phyloP scores from a whole-genome alignment of 2,329 filamentous ascomycete species.

The Alternaria longipes region DNA sequence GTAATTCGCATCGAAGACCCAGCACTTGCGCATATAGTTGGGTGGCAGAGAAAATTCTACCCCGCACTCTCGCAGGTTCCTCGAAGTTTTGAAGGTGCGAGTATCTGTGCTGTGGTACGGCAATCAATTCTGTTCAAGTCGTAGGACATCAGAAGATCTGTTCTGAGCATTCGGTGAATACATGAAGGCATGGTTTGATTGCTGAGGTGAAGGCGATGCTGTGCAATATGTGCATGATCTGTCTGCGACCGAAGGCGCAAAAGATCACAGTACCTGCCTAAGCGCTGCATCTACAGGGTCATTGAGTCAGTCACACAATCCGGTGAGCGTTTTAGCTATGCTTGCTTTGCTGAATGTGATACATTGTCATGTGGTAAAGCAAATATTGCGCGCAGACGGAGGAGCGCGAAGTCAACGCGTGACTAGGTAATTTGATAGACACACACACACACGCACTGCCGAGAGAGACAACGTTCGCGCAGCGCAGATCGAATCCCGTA shows the following conservation, averaged over 20 bases:
- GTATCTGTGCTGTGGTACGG: not conserved
- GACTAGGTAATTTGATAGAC: not conserved
- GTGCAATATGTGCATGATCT: slow-evolving; percentile 8
- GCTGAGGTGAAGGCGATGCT: slow-evolving; percentile 16
- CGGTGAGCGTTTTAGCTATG: not conserved
- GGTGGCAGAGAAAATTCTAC: slow-evolving; percentile 3
- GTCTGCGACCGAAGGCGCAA: not conserved
- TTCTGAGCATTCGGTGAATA: not conserved
- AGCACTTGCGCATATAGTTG: slow-evolving; percentile 9
- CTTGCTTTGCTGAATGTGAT: not conserved
- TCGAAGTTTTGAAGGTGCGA: slow-evolving; percentile 5
- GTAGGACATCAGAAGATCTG: not conserved
- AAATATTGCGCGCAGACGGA: slow-evolving; percentile 15
- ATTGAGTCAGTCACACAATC: not conserved
- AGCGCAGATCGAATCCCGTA: slow-evolving; percentile 1
- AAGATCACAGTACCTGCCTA: not conserved
- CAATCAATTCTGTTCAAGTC: not conserved
- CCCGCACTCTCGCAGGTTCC: slow-evolving; percentile 7
- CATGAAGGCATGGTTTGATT: slow-evolving; percentile 7
- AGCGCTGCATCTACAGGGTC: not conserved
- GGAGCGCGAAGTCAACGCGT: slow-evolving; percentile 11
- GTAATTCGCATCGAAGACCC: slow-evolving; percentile 3
- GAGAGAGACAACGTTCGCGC: slow-evolving; percentile 5
- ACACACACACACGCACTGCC: not conserved
- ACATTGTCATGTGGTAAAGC: slow-evolving; percentile 6